These are phyloP conservation scores for Yamadazyma sp. DNA, from an alignment of 805 yeast species.

Conservation along the genomic window DNA sequence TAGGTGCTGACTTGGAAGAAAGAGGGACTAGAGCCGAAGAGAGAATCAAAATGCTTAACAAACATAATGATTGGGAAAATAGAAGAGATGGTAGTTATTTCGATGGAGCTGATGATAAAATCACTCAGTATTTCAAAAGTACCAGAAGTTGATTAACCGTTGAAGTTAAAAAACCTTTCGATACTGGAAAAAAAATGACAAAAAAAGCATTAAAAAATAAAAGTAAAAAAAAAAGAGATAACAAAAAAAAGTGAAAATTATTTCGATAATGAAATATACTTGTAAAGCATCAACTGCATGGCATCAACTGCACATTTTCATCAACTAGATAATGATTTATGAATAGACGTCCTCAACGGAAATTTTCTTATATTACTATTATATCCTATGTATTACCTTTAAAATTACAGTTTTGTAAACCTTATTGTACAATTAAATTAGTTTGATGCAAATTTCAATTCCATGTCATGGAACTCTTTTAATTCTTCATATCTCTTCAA, in stretches of 20 bases:
- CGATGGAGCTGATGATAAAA: slow-evolving; percentile 43
- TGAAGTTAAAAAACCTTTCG: background rate
- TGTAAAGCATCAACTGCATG: slow-evolving; percentile 2
- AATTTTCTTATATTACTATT: too few relatives aligned
- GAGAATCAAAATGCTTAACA: slow-evolving; percentile 32
- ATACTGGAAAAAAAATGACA: background rate
- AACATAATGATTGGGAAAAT: slow-evolving; percentile 57
- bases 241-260: background rate
- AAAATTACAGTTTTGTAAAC: too few relatives aligned
- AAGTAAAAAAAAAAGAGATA: background rate
- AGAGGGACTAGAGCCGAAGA: slow-evolving; percentile 57
- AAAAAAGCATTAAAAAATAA: background rate
- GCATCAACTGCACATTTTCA: background rate
- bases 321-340: background rate
- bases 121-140: slow-evolving; percentile 48
- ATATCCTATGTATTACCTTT: too few relatives aligned
- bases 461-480: slow-evolving; percentile 27
- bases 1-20: slow-evolving; percentile 46
- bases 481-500: slow-evolving; percentile 21
- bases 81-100: slow-evolving; percentile 34
- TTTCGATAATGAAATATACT: background rate
- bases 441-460: slow-evolving; percentile 24
- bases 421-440: too few relatives aligned
- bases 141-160: slow-evolving; percentile 39
- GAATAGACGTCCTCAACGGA: too few relatives aligned